Evolutionary conservation across 176 grass and related monocot genomes (phyloP).

Genomic region (Raddia guianensis): DNA sequence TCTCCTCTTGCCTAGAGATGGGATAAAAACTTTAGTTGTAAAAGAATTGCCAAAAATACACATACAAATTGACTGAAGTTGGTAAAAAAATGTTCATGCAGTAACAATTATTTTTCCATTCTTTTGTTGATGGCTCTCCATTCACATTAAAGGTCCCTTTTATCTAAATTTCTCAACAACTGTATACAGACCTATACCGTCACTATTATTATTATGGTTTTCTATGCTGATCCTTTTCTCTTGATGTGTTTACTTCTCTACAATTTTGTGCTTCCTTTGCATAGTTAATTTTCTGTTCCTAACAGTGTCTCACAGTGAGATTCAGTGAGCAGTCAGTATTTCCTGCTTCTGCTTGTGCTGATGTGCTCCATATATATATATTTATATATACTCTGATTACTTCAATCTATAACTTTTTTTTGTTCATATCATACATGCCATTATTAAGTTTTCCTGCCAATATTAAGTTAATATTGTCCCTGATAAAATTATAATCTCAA

Average conservation of each 20-base stretch:
- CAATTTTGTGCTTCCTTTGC: slow-evolving; percentile 1
- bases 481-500: no score
- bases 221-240: neutral
- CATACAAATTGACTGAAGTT: slow-evolving; percentile 1
- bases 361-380: neutral
- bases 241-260: neutral
- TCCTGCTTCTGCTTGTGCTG: neutral
- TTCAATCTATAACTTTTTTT: neutral
- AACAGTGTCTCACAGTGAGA: neutral
- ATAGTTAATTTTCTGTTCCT: neutral
- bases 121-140: neutral
- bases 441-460: no score
- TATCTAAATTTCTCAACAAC: neutral
- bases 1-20: neutral
- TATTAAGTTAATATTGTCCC: no score
- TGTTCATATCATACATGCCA: no score
- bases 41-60: neutral
- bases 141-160: neutral
- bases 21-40: neutral
- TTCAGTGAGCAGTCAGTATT: neutral
- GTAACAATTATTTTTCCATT: slow-evolving; percentile 4
- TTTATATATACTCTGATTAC: slow-evolving; percentile 11
- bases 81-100: slow-evolving; percentile 2
- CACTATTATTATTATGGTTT: neutral
- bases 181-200: neutral